phyloP scores from a whole-genome alignment of 306 rosid species.

The Trifolium pratense region DNA sequence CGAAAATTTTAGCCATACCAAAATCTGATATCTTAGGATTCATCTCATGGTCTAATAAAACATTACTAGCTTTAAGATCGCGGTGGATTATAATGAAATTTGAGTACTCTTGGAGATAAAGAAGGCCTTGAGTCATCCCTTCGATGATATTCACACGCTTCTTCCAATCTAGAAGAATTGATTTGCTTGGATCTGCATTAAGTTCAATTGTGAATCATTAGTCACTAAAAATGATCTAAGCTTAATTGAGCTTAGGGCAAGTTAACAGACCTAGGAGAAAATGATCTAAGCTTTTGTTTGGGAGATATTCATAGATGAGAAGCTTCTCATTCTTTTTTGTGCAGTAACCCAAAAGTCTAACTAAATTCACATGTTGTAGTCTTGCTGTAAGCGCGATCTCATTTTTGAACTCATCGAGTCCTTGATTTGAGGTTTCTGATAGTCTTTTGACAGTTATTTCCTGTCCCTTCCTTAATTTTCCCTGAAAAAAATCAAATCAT shows the following conservation, averaged over 20 bases:
- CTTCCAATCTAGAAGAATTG: constrained; percentile 52
- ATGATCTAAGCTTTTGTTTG: constrained; percentile 58
- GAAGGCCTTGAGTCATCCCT: constrained; percentile 75
- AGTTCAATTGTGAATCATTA: constrained; percentile 34
- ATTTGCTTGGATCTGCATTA: constrained; percentile 52
- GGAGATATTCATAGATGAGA: constrained; percentile 59
- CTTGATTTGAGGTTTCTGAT: constrained; percentile 58
- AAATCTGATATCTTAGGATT: constrained; percentile 72
- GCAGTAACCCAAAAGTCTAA: constrained; percentile 59
- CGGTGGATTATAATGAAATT: constrained; percentile 70
- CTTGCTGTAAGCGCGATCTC: constrained; percentile 56
- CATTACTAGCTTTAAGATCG: constrained; percentile 70
- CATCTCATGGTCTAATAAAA: constrained; percentile 58
- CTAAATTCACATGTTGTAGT: constrained; percentile 64
- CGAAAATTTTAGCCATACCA: constrained; percentile 69
- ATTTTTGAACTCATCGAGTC: constrained; percentile 55
- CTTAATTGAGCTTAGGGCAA: not conserved
- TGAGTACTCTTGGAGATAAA: constrained; percentile 86
- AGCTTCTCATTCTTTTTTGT: constrained; percentile 54
- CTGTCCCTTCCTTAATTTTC: constrained; percentile 48
- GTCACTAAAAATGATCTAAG: not conserved
- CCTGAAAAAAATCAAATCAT: constrained; percentile 47
- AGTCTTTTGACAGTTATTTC: constrained; percentile 62
- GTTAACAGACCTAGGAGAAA: constrained; percentile 55
- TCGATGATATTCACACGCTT: constrained; percentile 62